Base-by-base conservation (phyloP, 2,329 filamentous ascomycete species). In the Neonectria faginata region DNA sequence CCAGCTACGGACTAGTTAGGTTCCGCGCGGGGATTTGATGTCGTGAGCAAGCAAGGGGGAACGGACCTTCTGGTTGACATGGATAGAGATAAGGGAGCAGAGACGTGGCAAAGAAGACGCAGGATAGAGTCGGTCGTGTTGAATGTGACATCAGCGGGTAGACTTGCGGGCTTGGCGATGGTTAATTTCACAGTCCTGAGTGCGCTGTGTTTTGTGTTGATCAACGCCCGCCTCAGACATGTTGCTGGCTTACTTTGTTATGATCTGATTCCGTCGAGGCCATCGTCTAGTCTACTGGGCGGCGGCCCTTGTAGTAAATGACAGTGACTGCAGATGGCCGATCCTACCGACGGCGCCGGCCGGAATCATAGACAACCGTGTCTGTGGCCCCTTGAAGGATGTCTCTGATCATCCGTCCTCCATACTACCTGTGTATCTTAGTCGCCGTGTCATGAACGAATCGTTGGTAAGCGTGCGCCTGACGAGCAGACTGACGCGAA, bases 91-190 rank as follows among this genome's bases (percentile, higher is more conserved):
- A 51, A 51, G 48, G n/a, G 12, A 22, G 25, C n/a, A 27, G 29
- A 18, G 16, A 31, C 11, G 8, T 20, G 48, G 31, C 8, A n/a
- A 33, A 14, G n/a, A 16, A 33, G 5, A 51, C 31, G 29, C 11
- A 27, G 3, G 2, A 33, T 9, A 22, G 47, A 31, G n/a, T 55
- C 58, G 48, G n/a, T 57, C 60, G 48, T 57, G 18, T 22, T 42
- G 41, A 42, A 10, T 20, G n/a, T 42, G 39, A 42, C 39, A 20
- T 42, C 7, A 11, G 18, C 39, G 39, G 39, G 39, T 42, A 18
- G 39, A 42, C 7, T 42, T 42, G 8, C n/a, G 36, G 39, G n/a
- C n/a, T 20, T 42, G n/a, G n/a, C 39, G 4, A 42, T 42, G n/a
- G 10, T 18, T 20, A 18, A 42, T 42, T 20, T 42, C 39, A 14